Base-by-base conservation (phyloP, 1,139 yeast genomes). In the Candida tetrigidarum region DNA sequence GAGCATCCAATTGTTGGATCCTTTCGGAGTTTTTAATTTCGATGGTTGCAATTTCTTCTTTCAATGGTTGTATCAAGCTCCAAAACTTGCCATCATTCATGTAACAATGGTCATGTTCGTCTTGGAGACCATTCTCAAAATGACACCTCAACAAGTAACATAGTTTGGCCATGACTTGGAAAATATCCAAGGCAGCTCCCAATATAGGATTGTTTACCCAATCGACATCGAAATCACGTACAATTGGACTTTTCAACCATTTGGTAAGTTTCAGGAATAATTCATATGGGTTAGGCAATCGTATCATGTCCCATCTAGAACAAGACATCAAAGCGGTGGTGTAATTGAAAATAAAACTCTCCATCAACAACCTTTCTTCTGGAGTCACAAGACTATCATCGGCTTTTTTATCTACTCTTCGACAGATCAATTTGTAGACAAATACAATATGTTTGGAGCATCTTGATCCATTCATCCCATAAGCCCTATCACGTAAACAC, bases 171-270 rank as follows among this genome's bases (percentile, higher is more conserved):
- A 48, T 40, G 4, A 41, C 38, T 37, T 48, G 45, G 36, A 46
- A 45, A 30, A 44, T 46, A 5, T n/a, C 39, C 28, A 46, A 29
- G 9, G 49, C 47, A 7, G 41, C 27, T 11, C 45, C 48, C 28
- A 46, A 38, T n/a, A 48, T 42, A 6, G 49, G 48, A 25, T 48
- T 46, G 22, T 47, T 47, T 41, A 47, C 45, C 50, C 50, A 47
- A 22, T 16, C 41, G 11, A 44, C 42, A 33, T 46, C 48, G 18
- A 42, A 48, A 32, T 41, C 45, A 9, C 37, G 27, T 20, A 33
- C 41, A 12, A 43, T 45, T n/a, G 50, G 50, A 3, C 2, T 35
- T 6, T 34, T 27, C 12, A 46, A 39, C 48, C 50, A 47, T 25
- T 36, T 33, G 22, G 34, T 27, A 15, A 48, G 12, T 14, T 41